Evolutionary conservation across 2,329 filamentous ascomycete genomes (phyloP).

Genomic region (Trichoderma asperellum): DNA sequence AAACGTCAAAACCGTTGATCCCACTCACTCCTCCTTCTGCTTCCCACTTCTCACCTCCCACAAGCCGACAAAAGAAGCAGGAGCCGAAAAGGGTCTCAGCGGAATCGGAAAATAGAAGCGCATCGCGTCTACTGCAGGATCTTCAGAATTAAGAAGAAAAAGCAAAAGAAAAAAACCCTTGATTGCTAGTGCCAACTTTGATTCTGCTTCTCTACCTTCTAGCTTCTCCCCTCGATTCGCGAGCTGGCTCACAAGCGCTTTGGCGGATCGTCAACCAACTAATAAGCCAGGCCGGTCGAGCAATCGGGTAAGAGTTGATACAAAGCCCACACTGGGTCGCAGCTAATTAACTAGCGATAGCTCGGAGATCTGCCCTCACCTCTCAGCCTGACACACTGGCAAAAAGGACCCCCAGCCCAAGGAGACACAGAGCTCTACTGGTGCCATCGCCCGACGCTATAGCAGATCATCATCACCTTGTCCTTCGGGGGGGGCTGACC

Average conservation of each 20-base stretch:
- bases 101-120: not conserved
- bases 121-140: not conserved
- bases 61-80: not conserved
- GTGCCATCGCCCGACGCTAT: slow-evolving; percentile 29
- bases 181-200: slow-evolving; percentile 1
- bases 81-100: not conserved
- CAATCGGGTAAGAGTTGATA: not conserved
- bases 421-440: slow-evolving; percentile 23
- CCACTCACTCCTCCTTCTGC: not conserved
- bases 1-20: not conserved
- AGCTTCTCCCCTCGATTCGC: slow-evolving; percentile 22
- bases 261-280: slow-evolving; percentile 7
- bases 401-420: slow-evolving; percentile 8
- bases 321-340: not conserved
- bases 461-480: slow-evolving; percentile 30
- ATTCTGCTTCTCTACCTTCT: slow-evolving; percentile 13
- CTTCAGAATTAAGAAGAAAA: not conserved
- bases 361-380: slow-evolving; percentile 20
- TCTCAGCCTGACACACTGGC: slow-evolving; percentile 17
- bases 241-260: slow-evolving; percentile 14
- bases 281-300: not conserved
- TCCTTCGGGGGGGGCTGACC: slow-evolving; percentile 26
- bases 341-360: slow-evolving; percentile 2
- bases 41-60: not conserved
- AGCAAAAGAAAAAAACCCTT: not conserved